Evolutionary conservation across 2,329 filamentous ascomycete genomes (phyloP).

Genomic region (Pyrenophora seminiperda): DNA sequence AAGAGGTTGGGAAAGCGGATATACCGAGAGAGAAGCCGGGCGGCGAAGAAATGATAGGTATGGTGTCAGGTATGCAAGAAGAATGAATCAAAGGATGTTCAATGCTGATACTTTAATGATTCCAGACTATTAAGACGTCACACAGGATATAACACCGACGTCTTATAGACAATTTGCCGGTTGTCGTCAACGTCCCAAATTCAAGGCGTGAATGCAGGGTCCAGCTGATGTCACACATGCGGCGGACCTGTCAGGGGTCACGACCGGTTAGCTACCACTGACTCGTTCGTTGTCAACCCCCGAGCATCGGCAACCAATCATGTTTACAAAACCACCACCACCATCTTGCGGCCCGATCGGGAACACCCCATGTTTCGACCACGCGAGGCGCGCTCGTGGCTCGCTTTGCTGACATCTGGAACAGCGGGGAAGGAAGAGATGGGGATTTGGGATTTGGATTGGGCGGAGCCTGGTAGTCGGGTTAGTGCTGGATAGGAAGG

Average conservation of each 20-base stretch:
- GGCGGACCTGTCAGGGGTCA: conserved; percentile 13
- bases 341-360: conserved; percentile 15
- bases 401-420: conserved; percentile 6
- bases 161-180: conserved; percentile 25
- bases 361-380: conserved; percentile 20
- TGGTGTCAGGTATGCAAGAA: not conserved
- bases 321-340: conserved; percentile 18
- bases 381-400: conserved; percentile 30
- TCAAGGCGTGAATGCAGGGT: conserved; percentile 28
- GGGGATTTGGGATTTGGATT: conserved; percentile 10
- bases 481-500: conserved; percentile 7
- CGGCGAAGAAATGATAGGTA: not conserved
- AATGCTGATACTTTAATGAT: not conserved
- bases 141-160: conserved; percentile 11
- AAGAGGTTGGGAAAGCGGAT: not conserved
- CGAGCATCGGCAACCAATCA: conserved; percentile 26
- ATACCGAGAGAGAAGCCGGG: not conserved
- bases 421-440: not conserved
- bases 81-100: not conserved
- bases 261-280: conserved; percentile 29
- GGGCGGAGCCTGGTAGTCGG: conserved; percentile 4
- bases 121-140: conserved; percentile 8
- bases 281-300: conserved; percentile 19
- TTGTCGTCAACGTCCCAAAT: conserved; percentile 12
- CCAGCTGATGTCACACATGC: conserved; percentile 43